Conservation (phyloP, 345 rosid species). For the Citrus sinensis region DNA sequence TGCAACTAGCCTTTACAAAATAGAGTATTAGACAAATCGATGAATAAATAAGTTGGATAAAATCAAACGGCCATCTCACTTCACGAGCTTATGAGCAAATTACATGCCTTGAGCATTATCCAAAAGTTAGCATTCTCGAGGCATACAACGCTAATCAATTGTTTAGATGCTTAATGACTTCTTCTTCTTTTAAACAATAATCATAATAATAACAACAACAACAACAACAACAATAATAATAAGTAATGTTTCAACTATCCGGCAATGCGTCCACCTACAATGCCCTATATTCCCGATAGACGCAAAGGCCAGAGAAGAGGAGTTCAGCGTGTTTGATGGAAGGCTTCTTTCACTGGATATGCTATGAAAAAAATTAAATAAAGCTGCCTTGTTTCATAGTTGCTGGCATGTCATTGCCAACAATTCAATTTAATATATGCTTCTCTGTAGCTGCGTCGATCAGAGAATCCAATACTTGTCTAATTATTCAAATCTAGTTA, state of each 20-base stretch:
- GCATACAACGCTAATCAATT: not conserved
- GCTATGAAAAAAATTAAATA: too few species aligned
- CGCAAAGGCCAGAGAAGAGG: not conserved
- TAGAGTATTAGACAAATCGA: not conserved
- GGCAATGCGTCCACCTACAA: constrained; percentile 30
- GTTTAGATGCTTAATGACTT: not conserved
- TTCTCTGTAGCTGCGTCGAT: not conserved
- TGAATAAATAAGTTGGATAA: not conserved
- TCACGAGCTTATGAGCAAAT: not conserved
- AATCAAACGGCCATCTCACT: not conserved
- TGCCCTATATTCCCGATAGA: constrained; percentile 27
- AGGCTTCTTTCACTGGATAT: not conserved
- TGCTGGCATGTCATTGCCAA: constrained; percentile 6
- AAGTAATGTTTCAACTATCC: not conserved
- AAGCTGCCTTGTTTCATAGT: constrained; percentile 13
- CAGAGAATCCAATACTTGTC: constrained; percentile 11
- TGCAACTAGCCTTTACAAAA: not conserved
- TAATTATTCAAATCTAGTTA: not conserved
- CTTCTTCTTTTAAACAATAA: too few species aligned
- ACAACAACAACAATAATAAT: too few species aligned
- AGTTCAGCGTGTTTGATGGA: constrained; percentile 22
- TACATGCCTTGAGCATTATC: constrained; percentile 2
- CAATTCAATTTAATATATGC: not conserved
- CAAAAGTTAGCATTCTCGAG: constrained; percentile 8
- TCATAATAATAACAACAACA: too few species aligned